phyloP scores from a whole-genome alignment of 208 protist genomes.

The Acanthamoeba quina region DNA sequence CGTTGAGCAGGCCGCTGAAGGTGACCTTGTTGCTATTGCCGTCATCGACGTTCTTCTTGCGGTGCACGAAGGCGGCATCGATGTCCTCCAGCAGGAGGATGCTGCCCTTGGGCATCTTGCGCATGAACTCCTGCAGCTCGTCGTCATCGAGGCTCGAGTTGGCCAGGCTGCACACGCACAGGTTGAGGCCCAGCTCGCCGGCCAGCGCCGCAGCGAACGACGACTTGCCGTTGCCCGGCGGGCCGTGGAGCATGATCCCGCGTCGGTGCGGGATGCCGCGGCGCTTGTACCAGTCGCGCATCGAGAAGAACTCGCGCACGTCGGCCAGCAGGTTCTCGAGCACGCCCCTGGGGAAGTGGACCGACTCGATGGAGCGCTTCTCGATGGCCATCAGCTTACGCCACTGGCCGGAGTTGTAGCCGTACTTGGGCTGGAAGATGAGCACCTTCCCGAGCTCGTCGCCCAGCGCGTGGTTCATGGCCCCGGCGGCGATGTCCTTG shows the following conservation, averaged over 20 bases:
- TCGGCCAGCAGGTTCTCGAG: constrained; percentile 1
- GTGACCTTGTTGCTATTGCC: constrained; percentile 87
- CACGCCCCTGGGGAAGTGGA: background rate
- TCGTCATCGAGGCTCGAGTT: no score
- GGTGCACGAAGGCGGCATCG: constrained; percentile 93
- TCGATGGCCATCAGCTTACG: background rate
- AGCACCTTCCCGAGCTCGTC: no score
- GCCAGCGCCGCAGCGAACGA: no score
- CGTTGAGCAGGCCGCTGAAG: no score
- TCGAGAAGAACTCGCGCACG: constrained; percentile 15
- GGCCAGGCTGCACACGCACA: no score
- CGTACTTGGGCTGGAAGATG: no score
- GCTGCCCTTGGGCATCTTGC: background rate
- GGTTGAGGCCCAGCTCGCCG: no score
- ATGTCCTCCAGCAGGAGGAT: constrained; percentile 79
- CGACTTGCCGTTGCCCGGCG: background rate
- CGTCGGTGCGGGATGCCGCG: background rate
- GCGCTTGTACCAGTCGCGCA: constrained; percentile 13
- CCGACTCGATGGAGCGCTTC: constrained; percentile 2
- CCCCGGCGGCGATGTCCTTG: no score
- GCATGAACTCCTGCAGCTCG: background rate
- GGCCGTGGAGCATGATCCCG: no score
- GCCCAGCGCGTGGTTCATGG: no score
- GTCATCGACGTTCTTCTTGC: constrained; percentile 87
- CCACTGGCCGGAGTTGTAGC: background rate